Base-by-base conservation (phyloP, 495 filamentous ascomycete genomes). In the Penicillium subrubescens region DNA sequence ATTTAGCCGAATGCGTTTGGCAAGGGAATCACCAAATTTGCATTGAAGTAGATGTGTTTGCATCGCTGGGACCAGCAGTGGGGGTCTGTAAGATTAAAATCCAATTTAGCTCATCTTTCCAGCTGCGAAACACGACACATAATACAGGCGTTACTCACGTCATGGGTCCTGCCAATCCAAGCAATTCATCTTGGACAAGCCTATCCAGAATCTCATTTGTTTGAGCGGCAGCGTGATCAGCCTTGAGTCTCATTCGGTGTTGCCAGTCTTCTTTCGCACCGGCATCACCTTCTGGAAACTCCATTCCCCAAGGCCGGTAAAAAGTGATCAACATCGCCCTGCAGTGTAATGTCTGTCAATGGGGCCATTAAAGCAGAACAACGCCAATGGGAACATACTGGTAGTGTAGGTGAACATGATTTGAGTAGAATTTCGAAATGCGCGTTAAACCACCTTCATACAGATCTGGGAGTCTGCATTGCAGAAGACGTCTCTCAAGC, bases 21-120 rank as follows among this genome's bases (percentile, higher is more conserved):
- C 68, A 19, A 81, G 65, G 12, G 66, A 29, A 34, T 73, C 67
- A 7, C 67, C 50, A 0, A 65, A 70, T 60, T 75, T 77, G 65
- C 75, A 80, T 39, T 74, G 73, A 8, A 78, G 66, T 0, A 81
- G 65, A 58, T 81, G 75, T 12, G 71, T 71, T 62, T 80, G 76
- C 76, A 81, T 80, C 3, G 76, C 77, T 2, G 77, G 77, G 14
- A 81, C 71, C 25, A 81, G 53, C 0, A 77, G 65, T 8, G 79
- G 73, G 14, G 78, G 76, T 44, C 76, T 19, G 7, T 1, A 43
- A 43, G 15, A 21, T 10, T 27, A 15, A 15, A 39, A 39, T 15
- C 1, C 12, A 12, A 39, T 14, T 39, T 39, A 39, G 35, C 35
- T 15, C 8, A 4, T 10, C 35, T 39, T 35, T 35, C 8, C 33